Evolutionary conservation across 208 protist species (phyloP), one percentile per base, ranked within the genome.

Genomic region (Lotmaria passim): DNA sequence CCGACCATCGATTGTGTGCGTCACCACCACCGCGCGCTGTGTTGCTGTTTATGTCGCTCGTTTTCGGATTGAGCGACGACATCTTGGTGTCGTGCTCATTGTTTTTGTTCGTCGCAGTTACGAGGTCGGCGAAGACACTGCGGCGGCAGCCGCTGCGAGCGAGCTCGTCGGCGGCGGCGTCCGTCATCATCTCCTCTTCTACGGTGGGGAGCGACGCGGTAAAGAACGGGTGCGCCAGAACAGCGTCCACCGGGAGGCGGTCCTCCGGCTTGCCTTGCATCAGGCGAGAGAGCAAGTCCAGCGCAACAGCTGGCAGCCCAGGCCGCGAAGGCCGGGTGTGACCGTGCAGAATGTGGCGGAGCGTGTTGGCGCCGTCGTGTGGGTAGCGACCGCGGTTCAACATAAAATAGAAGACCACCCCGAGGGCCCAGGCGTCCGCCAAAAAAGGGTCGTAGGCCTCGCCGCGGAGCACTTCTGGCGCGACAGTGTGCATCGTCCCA

Each of bases 371-470:
- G 24, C 91, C 86, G 67, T 96, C 91, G 80, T 92, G 85, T 5
- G 91, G 91, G 73, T 96, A 96, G 50, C 78, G 80, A 51, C 87
- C 90, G 21, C 77, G 79, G 69, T 94, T 87, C 11, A 96, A 78
- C 89, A 96, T 92, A 58, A 94, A 96, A 60, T 93, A 96, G 11
- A 96, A 50, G 64, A 94, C 61, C 28, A 96, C 85, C 14, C 91
- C 91, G 38, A 94, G 79, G 2, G 85, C 86, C 91, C 91, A 96
- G 56, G 81, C 79, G 39, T 96, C 91, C 8, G 85, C 81, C 48
- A 90, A 72, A 57, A 89, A 93, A 6, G 91, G 86, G 64, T 94
- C 83, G 75, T 94, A 96, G 3, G 75, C 61, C 50, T 73, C 79
- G 0, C 78, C 77, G 30, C 82, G 81, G 36, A 96, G 73, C 24